Conservation (phyloP, 106 monocot species). For the Ottelia alismoides region DNA sequence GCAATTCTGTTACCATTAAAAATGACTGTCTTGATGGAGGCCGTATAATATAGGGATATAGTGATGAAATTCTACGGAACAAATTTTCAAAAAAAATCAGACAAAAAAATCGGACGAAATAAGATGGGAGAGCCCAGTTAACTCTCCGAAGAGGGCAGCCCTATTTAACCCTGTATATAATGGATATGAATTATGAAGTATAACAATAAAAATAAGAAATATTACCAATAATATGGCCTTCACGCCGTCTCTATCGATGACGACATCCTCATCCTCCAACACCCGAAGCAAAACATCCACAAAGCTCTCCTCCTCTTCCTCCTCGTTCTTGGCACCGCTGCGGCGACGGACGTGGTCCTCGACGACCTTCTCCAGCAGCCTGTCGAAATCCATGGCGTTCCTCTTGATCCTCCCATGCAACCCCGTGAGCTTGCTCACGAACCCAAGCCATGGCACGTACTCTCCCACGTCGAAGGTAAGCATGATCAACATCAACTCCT, state of each 20-base stretch:
- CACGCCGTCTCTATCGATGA: background rate
- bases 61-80: too few relatives aligned
- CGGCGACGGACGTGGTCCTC: slow-evolving; percentile 1
- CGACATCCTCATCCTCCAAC: too few relatives aligned
- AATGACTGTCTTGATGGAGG: too few relatives aligned
- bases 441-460: slow-evolving; percentile 20
- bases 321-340: background rate
- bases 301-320: background rate
- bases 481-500: background rate
- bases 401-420: slow-evolving; percentile 3
- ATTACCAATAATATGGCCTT: slow-evolving; percentile 6
- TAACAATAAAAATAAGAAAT: too few relatives aligned
- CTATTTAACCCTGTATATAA: too few relatives aligned
- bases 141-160: background rate
- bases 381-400: too few relatives aligned
- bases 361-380: slow-evolving; percentile 14
- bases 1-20: too few relatives aligned
- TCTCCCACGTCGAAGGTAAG: slow-evolving; percentile 14
- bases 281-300: slow-evolving; percentile 7
- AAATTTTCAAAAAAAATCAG: too few relatives aligned
- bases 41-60: too few relatives aligned
- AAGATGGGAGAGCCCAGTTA: too few relatives aligned
- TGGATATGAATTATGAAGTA: too few relatives aligned
- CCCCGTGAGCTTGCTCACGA: slow-evolving; percentile 16
- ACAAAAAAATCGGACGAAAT: background rate